A percentile compares a stretch with the other conserved stretches of the same genome.
Evolutionary conservation across 202 grass and related monocot species (phyloP).

Genomic region (Tripidium arundinaceum): DNA sequence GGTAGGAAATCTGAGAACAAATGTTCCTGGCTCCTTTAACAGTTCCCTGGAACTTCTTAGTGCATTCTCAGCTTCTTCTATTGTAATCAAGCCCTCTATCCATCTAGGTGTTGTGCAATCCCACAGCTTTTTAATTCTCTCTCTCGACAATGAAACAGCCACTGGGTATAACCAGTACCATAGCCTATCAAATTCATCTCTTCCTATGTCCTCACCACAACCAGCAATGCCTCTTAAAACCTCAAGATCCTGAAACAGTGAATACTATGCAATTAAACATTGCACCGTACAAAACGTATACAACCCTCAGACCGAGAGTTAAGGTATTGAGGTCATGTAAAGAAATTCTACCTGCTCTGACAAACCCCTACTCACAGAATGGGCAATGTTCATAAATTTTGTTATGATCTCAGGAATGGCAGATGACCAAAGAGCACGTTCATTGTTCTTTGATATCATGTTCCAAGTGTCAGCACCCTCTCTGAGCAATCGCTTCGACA

Average conservation of each 20-base stretch:
- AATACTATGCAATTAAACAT: neutral
- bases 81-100: conserved; percentile 86
- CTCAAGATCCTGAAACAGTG: conserved; percentile 56
- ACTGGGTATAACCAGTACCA: conserved; percentile 97
- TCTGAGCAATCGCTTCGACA: conserved; percentile 71
- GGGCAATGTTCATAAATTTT: conserved; percentile 61
- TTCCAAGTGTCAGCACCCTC: conserved; percentile 69
- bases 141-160: conserved; percentile 62
- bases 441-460: conserved; percentile 65
- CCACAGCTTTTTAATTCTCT: conserved; percentile 72
- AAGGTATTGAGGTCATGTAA: neutral
- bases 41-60: conserved; percentile 46
- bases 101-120: conserved; percentile 58
- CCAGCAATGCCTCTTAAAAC: conserved; percentile 67
- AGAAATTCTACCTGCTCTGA: conserved; percentile 60
- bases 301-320: neutral
- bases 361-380: conserved; percentile 59
- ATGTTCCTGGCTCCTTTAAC: conserved; percentile 51
- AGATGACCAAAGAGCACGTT: conserved; percentile 72
- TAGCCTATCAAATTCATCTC: conserved; percentile 74
- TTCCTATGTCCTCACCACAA: conserved; percentile 63
- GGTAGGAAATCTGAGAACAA: conserved; percentile 86
- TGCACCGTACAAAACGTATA: neutral
- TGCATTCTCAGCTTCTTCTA: conserved; percentile 65
- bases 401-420: conserved; percentile 61